Conservation (phyloP, 1,284 basidiomycete species). For the Coniferiporia weirii region DNA sequence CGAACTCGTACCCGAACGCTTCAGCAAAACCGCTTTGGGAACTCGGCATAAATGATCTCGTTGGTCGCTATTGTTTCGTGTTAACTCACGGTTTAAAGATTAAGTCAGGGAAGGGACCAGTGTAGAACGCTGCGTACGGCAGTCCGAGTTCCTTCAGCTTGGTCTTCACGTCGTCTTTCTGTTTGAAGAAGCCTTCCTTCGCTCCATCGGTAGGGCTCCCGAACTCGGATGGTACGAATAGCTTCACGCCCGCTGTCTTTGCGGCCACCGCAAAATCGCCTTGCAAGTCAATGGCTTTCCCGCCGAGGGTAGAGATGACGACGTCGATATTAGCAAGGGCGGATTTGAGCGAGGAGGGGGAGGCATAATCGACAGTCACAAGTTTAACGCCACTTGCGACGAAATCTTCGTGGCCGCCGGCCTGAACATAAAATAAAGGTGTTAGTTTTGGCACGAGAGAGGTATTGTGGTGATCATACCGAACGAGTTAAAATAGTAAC, state of each 20-base stretch:
- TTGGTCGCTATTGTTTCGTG: background rate
- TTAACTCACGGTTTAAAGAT: conserved; percentile 12
- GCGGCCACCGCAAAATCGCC: conserved; percentile 32
- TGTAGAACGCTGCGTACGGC: conserved; percentile 31
- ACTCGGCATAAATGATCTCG: conserved; percentile 19
- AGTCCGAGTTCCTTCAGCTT: conserved; percentile 30
- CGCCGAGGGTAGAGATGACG: conserved; percentile 31
- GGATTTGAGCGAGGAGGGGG: conserved; percentile 26
- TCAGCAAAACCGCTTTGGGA: conserved; percentile 23
- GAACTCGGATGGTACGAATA: conserved; percentile 38
- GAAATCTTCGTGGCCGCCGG: conserved; percentile 1
- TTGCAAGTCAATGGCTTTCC: conserved; percentile 27
- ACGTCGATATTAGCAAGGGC: conserved; percentile 31
- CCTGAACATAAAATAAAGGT: background rate
- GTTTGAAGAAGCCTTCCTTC: conserved; percentile 1
- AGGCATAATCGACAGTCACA: conserved; percentile 29
- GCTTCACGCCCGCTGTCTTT: conserved; percentile 32
- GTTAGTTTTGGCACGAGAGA: background rate
- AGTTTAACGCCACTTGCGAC: conserved; percentile 26
- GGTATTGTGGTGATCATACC: background rate
- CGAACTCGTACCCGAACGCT: conserved; percentile 21
- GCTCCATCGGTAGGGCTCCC: conserved; percentile 26
- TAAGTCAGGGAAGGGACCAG: conserved; percentile 23
- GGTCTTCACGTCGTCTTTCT: conserved; percentile 19
- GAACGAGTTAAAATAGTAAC: conserved; percentile 22